Base-by-base conservation (phyloP, 1,139 yeast genomes). In the Yamadazyma blattariae region DNA sequence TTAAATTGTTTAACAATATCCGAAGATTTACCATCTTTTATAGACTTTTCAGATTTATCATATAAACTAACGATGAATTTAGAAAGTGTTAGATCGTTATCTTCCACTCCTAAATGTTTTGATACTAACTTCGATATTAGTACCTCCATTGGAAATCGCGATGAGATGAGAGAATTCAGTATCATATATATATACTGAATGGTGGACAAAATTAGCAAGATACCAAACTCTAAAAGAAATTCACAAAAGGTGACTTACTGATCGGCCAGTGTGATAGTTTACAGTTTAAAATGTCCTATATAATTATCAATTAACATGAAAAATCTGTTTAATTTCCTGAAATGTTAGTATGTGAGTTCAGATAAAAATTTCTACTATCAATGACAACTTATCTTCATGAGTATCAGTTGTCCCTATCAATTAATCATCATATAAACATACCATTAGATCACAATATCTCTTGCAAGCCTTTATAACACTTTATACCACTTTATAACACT, bases 1-100 rank as follows among this genome's bases (percentile, higher is more conserved):
- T 40, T 32, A 36, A 47, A 33, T 36, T 34, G 29, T 2, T 11
- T 8, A 3, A 24, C 16, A 11, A 33, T 2, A 7, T 20, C 31
- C 17, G 10, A 10, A 13, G 7, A 17, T 7, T 15, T 12, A 9
- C 7, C 3, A 12, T 19, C 21, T 7, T 6, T 10, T 4, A 27
- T 5, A 7, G 12, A 15, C 9, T 9, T 6, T 13, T 25, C 24
- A 5, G 49, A 52, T 32, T 68, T 57, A 3, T 60, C 55, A 45
- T 74, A 73, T 18, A 85, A 54, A 41, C 67, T 71, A 4, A 70
- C 43, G 10, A 86, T 64, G 54, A 80, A 84, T 44, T 76, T 76
- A 1, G 86, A 74, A 16, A 83, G 62, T 8, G 77, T 68, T 23
- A 57, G 55, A 37, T 79, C 82, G 2, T 59, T 62, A 30, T 58